Conservation (phyloP, 805 yeast genomes). For the Ogataea degrootiae region DNA sequence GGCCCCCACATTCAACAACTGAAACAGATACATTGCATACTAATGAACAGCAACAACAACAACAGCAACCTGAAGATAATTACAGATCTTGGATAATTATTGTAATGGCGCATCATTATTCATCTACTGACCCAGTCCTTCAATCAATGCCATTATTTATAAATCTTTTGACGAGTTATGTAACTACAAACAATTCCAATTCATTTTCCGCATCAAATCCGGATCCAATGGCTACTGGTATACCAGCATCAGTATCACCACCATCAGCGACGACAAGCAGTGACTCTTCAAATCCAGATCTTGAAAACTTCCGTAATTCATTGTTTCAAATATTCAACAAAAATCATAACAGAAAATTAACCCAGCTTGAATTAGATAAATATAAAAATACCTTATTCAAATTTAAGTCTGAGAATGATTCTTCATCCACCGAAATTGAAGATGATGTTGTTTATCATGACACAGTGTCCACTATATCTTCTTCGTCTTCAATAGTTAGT, state of each 20-base stretch:
- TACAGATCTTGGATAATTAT: constrained; percentile 57
- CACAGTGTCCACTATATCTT: background rate
- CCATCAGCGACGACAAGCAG: background rate
- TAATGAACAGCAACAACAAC: background rate
- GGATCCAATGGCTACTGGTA: constrained; percentile 1
- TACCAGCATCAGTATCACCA: constrained; percentile 3
- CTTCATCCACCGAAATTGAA: background rate
- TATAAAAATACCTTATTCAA: constrained; percentile 14
- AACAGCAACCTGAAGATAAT: constrained; percentile 4
- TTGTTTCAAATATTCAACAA: constrained; percentile 18
- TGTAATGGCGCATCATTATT: constrained; percentile 54
- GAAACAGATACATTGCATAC: background rate
- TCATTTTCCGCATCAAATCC: background rate
- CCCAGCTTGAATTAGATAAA: constrained; percentile 13
- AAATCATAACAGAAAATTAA: constrained; percentile 10
- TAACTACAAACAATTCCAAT: constrained; percentile 8
- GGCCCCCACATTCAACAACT: background rate
- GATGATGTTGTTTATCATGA: constrained; percentile 1
- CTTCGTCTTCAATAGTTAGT: background rate
- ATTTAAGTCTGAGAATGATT: constrained; percentile 2
- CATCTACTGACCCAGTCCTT: constrained; percentile 35
- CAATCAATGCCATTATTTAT: constrained; percentile 34
- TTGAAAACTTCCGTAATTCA: constrained; percentile 19
- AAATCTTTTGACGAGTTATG: constrained; percentile 19
- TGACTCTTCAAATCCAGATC: constrained; percentile 10